A percentile compares a stretch with the other conserved stretches of the same genome.
phyloP scores from a whole-genome alignment of 2,329 filamentous ascomycete species.

The Fusarium sp. region DNA sequence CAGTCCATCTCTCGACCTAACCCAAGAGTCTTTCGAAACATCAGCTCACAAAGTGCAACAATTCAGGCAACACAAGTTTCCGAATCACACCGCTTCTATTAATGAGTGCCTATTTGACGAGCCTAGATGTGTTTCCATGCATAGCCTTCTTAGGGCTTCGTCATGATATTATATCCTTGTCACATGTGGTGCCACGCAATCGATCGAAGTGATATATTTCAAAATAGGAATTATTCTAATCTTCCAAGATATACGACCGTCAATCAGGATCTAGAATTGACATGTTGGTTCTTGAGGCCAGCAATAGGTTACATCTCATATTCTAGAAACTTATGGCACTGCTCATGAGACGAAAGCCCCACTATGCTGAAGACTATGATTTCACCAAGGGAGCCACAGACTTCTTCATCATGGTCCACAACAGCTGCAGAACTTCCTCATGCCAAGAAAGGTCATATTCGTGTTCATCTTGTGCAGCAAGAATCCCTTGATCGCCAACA shows the following conservation, averaged over 20 bases:
- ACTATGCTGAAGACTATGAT: background rate
- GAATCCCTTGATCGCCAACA: slow-evolving; percentile 5
- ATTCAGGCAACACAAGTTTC: slow-evolving; percentile 10
- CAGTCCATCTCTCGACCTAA: slow-evolving; percentile 30
- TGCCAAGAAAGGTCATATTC: slow-evolving; percentile 17
- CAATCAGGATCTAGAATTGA: background rate
- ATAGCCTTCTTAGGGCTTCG: background rate
- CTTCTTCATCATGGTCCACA: slow-evolving; percentile 3
- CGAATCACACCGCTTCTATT: slow-evolving; percentile 31
- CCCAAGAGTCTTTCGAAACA: slow-evolving; percentile 29
- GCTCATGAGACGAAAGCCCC: background rate
- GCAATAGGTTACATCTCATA: background rate
- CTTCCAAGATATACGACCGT: background rate
- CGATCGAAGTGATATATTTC: slow-evolving; percentile 13
- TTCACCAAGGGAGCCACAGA: background rate
- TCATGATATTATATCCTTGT: slow-evolving; percentile 17
- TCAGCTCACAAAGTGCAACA: slow-evolving; percentile 19
- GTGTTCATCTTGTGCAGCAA: slow-evolving; percentile 15
- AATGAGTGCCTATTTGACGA: slow-evolving; percentile 4
- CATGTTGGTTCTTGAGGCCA: background rate
- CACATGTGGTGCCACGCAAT: slow-evolving; percentile 32
- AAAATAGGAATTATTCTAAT: background rate
- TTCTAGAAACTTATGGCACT: background rate
- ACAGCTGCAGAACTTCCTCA: slow-evolving; percentile 1
- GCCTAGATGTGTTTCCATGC: slow-evolving; percentile 6